Evolutionary conservation across 495 filamentous ascomycete species (phyloP).

Genomic region (Neurospora sp.): DNA sequence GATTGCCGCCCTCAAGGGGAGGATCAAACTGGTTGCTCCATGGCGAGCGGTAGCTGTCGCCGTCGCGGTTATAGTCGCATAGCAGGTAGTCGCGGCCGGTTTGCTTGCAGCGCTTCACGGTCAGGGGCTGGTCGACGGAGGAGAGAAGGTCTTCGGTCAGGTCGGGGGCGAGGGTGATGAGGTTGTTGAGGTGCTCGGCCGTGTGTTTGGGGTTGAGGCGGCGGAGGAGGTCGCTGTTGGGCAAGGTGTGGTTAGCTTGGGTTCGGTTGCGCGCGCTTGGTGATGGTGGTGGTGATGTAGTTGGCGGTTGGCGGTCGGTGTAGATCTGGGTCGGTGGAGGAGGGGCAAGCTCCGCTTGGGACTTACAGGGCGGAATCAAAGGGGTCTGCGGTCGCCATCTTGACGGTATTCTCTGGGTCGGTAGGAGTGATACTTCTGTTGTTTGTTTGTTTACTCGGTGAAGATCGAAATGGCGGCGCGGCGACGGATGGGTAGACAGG

Average conservation of each 20-base stretch:
- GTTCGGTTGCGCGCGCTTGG: neutral
- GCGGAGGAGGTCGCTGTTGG: constrained; percentile 84
- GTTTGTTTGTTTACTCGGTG: neutral
- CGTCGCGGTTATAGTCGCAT: constrained; percentile 99
- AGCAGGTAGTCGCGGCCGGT: constrained; percentile 92
- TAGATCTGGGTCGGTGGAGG: neutral
- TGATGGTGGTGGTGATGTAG: neutral
- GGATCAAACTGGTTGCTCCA: constrained; percentile 99
- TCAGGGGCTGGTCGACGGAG: constrained; percentile 91
- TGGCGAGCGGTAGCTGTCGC: constrained; percentile 89
- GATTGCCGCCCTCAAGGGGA: constrained; percentile 45
- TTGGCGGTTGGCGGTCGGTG: neutral
- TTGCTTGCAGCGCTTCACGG: constrained; percentile 72
- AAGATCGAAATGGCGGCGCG: neutral
- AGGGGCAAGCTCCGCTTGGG: constrained; percentile 2
- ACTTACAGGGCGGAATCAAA: constrained; percentile 78
- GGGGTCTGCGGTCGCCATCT: constrained; percentile 44
- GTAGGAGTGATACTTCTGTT: neutral
- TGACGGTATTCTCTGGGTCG: constrained; percentile 3
- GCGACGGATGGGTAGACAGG: neutral
- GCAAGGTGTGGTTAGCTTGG: neutral
- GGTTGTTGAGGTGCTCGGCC: constrained; percentile 66
- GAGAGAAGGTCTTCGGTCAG: constrained; percentile 96
- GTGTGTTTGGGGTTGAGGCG: constrained; percentile 92
- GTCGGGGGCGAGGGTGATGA: constrained; percentile 78